Evolutionary conservation across 2,329 filamentous ascomycete genomes (phyloP), one percentile per base, ranked within the genome.

Genomic region (Penicillium sp.): DNA sequence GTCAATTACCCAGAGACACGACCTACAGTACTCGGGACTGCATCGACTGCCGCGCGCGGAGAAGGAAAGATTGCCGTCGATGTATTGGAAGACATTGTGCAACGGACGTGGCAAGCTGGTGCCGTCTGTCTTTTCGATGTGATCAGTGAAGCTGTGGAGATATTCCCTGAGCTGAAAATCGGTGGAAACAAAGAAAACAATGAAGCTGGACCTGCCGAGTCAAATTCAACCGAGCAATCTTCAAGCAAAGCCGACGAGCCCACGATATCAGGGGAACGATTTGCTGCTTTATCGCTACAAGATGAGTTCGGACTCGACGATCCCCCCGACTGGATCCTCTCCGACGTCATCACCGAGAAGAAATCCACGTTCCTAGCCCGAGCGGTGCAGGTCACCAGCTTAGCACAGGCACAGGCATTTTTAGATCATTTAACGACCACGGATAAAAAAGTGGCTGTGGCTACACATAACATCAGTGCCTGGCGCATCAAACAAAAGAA

Each of bases 391-490:
- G 90, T 95, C 1, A 76, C 79, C 0, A 89, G 86, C 4, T 83
- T 89, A 0, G 76, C 80, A 0, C 83, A 94, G 70, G 93, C 92
- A 2, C 83, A 84, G 52, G 72, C 76, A 2, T 92, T 84, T 65
- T 74, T 97, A 1, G 79, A 84, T 41, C 86, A 95, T 69, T 80
- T 99, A 1, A 79, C 96, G 7, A 81, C 86, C 5, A 88, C 85
- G 8, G 91, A 97, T 72, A 91, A 88, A 74, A 90, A 89, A 62
- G 86, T 90, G 33, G 86, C 90, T n/a, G 78, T 81, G 43, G 94
- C 94, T 4, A 91, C 93, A 54, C 94, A 99, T 71, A 97, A 97
- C 71, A 96, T 99, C 67, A 92, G 88, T 18, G 93, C 93, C 1
- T 97, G 91, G 89, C 84, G 94, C 10, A 92, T 97, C 49, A 83